Conservation (phyloP, 225 moss, liverwort and hornwort genomes). For the Pseudisothecium myosuroides region DNA sequence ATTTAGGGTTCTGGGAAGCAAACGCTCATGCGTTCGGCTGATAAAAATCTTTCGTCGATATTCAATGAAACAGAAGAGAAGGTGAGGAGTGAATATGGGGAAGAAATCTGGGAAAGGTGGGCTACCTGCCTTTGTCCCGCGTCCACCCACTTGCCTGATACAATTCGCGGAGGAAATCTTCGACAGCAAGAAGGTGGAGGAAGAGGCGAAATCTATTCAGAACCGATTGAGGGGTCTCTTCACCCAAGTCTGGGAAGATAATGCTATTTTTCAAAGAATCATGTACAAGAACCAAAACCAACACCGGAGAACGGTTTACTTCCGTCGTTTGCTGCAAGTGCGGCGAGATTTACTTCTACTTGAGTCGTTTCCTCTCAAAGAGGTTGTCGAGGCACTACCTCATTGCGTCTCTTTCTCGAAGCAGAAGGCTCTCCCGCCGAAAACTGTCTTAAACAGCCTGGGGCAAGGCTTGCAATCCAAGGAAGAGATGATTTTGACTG, state of each 20-base stretch:
- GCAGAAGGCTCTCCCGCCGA: neutral
- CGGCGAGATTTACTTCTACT: constrained; percentile 63
- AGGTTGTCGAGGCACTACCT: constrained; percentile 14
- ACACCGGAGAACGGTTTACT: constrained; percentile 76
- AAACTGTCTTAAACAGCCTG: neutral
- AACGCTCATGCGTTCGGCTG: too few relatives aligned
- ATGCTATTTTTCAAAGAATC: constrained; percentile 61
- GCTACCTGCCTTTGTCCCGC: constrained; percentile 1
- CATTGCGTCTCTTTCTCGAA: constrained; percentile 13
- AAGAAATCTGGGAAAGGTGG: constrained; percentile 13
- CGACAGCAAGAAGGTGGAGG: constrained; percentile 16
- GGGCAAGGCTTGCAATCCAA: constrained; percentile 4
- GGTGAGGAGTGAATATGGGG: constrained; percentile 11
- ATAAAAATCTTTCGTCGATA: neutral
- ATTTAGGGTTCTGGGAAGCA: neutral
- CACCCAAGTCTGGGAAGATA: constrained; percentile 56
- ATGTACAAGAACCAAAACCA: constrained; percentile 98
- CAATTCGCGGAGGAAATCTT: neutral
- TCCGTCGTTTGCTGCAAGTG: constrained; percentile 68
- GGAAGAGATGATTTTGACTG: neutral
- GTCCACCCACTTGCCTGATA: constrained; percentile 43
- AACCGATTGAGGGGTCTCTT: constrained; percentile 41
- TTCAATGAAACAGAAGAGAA: neutral
- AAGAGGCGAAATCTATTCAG: constrained; percentile 41
- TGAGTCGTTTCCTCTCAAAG: constrained; percentile 18